Conservation (phyloP, 106 monocot genomes). For the Cymbidium sinense region DNA sequence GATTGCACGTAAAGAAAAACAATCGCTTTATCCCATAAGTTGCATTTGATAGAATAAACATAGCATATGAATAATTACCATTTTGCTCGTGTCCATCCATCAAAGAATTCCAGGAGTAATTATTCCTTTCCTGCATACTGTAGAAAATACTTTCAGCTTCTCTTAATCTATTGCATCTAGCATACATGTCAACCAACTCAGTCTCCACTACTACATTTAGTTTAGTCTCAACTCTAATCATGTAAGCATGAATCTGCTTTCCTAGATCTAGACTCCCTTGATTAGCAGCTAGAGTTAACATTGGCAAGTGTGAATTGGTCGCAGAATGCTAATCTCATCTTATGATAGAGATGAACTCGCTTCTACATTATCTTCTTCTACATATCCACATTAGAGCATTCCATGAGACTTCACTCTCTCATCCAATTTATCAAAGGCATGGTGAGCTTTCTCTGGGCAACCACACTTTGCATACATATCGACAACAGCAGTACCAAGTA, state of each 20-base stretch:
- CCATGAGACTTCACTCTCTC: constrained; percentile 14
- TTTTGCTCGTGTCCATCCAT: constrained; percentile 1
- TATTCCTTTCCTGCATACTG: not conserved
- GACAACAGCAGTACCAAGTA: no score
- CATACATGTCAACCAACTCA: constrained; percentile 5
- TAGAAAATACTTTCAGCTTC: constrained; percentile 4
- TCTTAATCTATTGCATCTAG: constrained; percentile 4
- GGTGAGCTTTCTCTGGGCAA: constrained; percentile 12
- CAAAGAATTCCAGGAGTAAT: not conserved
- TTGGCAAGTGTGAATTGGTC: not conserved
- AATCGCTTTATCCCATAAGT: no score
- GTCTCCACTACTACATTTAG: not conserved
- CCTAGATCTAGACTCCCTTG: not conserved
- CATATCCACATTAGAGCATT: constrained; percentile 20
- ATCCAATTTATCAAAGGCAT: not conserved
- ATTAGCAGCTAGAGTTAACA: not conserved
- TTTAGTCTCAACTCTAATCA: not conserved
- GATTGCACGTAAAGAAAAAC: no score
- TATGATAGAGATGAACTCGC: constrained; percentile 2
- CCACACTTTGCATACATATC: constrained; percentile 26
- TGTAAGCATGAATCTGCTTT: constrained; percentile 4
- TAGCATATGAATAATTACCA: no score
- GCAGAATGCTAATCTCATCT: not conserved
- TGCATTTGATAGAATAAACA: no score
- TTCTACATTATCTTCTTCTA: constrained; percentile 11